These are phyloP conservation scores for Trichomonascaceae sp. DNA, from an alignment of 1,139 yeast genomes.

Conservation along the genomic window DNA sequence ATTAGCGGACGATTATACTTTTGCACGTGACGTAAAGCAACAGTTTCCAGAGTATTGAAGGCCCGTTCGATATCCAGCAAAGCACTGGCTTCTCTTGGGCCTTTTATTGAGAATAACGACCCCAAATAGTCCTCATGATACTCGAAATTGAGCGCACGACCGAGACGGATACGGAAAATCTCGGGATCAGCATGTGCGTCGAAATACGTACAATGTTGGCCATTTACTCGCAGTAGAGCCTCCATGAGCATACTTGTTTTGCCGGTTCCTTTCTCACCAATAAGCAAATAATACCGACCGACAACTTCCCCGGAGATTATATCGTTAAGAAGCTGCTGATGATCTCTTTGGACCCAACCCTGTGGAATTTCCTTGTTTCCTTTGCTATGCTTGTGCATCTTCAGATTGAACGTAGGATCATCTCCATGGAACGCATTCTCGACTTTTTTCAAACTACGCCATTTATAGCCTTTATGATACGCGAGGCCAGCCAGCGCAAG, in stretches of 20 bases:
- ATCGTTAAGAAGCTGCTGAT: slow-evolving; percentile 59
- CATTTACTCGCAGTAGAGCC: slow-evolving; percentile 59
- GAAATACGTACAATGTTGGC: slow-evolving; percentile 61
- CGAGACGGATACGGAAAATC: slow-evolving; percentile 68
- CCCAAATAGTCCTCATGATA: slow-evolving; percentile 81
- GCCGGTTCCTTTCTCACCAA: slow-evolving; percentile 87
- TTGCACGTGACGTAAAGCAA: slow-evolving; percentile 48
- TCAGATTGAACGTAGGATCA: slow-evolving; percentile 58
- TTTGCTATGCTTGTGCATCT: slow-evolving; percentile 44
- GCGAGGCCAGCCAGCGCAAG: slow-evolving; percentile 66
- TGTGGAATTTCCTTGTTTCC: slow-evolving; percentile 24
- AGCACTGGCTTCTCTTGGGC: slow-evolving; percentile 83
- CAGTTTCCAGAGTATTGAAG: slow-evolving; percentile 65
- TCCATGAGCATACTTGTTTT: slow-evolving; percentile 69
- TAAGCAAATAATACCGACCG: slow-evolving; percentile 65
- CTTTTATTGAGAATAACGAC: slow-evolving; percentile 70
- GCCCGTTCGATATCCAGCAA: slow-evolving; percentile 78
- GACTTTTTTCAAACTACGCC: slow-evolving; percentile 60
- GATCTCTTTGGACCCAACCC: slow-evolving; percentile 55
- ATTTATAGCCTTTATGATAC: slow-evolving; percentile 59
- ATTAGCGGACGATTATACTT: slow-evolving; percentile 51
- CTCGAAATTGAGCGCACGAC: slow-evolving; percentile 67
- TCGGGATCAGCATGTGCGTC: slow-evolving; percentile 89
- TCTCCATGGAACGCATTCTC: slow-evolving; percentile 61
- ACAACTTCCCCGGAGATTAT: slow-evolving; percentile 55